Base-by-base conservation (phyloP, 139 green algal species). In the Volvox africanus region DNA sequence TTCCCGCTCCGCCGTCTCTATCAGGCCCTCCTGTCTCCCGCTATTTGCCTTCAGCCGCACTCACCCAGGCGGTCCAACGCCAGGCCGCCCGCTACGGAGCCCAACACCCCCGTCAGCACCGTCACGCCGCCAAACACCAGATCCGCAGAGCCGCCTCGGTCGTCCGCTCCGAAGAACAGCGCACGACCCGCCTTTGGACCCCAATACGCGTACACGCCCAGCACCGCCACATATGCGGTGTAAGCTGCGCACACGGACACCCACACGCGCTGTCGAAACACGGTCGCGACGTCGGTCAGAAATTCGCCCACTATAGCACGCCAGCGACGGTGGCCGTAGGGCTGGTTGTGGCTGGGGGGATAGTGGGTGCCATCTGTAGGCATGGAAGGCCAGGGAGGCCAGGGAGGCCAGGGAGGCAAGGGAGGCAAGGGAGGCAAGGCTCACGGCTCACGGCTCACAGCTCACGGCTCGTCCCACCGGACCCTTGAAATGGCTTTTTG, bases 71-170 rank as follows among this genome's bases (percentile, higher is more conserved):
- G 18, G 93, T 99, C 98, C 75, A 99, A 93, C 62, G 95, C 24
- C 22, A 96, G 16, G 36, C 98, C 98, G 19, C 98, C 98, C 18
- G 89, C 87, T 62, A 99, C 68, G 18, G 94, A 97, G 33, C 97
- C 97, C 32, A 97, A 19, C n/a, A 97, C 94, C 50, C 96, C 96
- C 37, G 97, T 98, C 14, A 97, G 2, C 17, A 99, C 97, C 0
- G 98, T 99, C 28, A 99, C 93, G 20, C 86, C 95, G 3, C 98
- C 98, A 94, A 99, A 99, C 0, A 95, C 92, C 61, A 97, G 75
- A 89, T 99, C 98, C 22, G 97, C 97, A 0, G 0, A 32, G 2
- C 21, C 97, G 87, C 5, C 90, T 28, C 73, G 78, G 83, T 83
- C 82, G 82, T 73, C 82, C 11, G 78, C 16, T 18, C 32, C 55